These are phyloP conservation scores for Suillus luteus DNA, from an alignment of 768 basidiomycete genomes.

Conservation along the genomic window DNA sequence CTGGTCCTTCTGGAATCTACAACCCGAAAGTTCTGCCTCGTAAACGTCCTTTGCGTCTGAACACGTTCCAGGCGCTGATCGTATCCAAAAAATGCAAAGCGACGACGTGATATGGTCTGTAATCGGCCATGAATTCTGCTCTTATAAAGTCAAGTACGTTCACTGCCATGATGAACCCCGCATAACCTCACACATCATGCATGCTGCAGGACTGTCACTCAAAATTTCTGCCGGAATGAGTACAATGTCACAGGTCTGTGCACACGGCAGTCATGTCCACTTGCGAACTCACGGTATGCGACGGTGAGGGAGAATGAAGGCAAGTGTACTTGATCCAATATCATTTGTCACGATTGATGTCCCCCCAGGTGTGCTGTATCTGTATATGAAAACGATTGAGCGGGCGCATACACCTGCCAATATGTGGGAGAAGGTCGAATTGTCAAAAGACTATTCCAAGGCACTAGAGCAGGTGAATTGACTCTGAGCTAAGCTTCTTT, in stretches of 20 bases:
- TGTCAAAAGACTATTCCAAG: constrained; percentile 93
- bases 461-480: constrained; percentile 85
- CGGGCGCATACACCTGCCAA: constrained; percentile 93
- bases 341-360: neutral
- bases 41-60: constrained; percentile 10
- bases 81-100: constrained; percentile 62
- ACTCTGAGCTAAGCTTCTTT: constrained; percentile 1
- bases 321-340: constrained; percentile 29
- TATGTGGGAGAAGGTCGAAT: constrained; percentile 96
- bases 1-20: neutral
- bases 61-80: neutral
- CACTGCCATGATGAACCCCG: neutral
- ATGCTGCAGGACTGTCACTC: constrained; percentile 75
- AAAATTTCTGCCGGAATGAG: constrained; percentile 98
- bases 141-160: constrained; percentile 98
- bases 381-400: constrained; percentile 97
- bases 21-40: neutral
- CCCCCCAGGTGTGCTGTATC: constrained; percentile 73
- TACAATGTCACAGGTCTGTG: constrained; percentile 98
- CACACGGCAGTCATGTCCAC: constrained; percentile 90
- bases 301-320: constrained; percentile 98
- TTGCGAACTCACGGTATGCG: constrained; percentile 97
- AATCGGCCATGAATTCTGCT: constrained; percentile 94
- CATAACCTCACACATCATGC: constrained; percentile 14
- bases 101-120: constrained; percentile 99